Evolutionary conservation across 352 stramenopile genomes (phyloP).

Genomic region (Peronosclerospora sorghi): DNA sequence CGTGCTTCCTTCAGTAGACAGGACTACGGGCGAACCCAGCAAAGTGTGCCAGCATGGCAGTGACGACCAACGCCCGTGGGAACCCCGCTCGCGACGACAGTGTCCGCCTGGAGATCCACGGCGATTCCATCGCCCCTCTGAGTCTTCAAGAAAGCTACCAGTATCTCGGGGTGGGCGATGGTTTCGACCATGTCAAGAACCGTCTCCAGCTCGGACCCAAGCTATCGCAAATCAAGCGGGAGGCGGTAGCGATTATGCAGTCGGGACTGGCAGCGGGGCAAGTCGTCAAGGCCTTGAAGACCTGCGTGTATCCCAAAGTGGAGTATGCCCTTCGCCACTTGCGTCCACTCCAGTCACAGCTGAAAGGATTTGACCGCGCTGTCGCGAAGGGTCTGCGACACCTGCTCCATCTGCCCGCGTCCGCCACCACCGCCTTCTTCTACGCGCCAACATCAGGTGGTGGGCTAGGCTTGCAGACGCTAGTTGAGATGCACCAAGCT

Average conservation of each 20-base stretch:
- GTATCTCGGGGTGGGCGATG: conserved; percentile 4
- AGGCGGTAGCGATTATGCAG: conserved; percentile 1
- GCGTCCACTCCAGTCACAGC: not conserved
- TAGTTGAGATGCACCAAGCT: conserved; percentile 6
- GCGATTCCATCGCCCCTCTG: not conserved
- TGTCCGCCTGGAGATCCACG: not conserved
- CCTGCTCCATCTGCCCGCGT: not conserved
- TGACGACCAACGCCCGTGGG: conserved; percentile 1
- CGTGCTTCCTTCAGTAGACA: conserved; percentile 1
- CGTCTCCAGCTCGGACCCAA: conserved; percentile 1
- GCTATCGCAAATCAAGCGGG: conserved; percentile 1
- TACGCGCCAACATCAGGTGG: conserved; percentile 3
- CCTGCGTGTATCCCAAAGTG: conserved; percentile 7
- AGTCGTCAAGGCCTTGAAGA: conserved; percentile 9
- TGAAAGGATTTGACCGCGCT: conserved; percentile 1
- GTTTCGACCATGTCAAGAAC: conserved; percentile 3
- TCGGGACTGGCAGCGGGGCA: conserved; percentile 4
- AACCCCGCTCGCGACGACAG: conserved; percentile 7
- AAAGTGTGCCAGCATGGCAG: conserved; percentile 6
- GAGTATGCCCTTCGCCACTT: conserved; percentile 2
- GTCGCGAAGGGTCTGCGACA: not conserved
- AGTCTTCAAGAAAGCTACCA: not conserved
- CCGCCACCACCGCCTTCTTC: conserved; percentile 5
- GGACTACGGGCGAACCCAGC: conserved; percentile 1
- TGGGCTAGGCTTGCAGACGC: conserved; percentile 4